Conservation (phyloP, 2,329 filamentous ascomycete genomes). For the Metarhizium rileyi region DNA sequence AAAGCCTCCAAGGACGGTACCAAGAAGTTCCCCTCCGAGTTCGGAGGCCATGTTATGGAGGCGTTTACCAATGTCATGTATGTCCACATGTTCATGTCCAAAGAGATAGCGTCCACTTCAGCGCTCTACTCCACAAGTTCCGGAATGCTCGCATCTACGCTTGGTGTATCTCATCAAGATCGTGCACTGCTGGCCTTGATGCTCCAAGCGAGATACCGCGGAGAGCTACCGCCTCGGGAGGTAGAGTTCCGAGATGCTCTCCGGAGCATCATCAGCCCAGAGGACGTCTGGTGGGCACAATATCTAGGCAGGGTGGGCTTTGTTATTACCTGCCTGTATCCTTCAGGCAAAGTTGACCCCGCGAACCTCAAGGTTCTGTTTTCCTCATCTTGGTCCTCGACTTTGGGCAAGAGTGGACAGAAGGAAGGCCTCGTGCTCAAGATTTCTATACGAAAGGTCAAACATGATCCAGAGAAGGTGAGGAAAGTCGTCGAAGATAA, state of each 20-base stretch:
- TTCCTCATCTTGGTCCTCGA: constrained; percentile 30
- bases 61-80: constrained; percentile 52
- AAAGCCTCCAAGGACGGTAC: constrained; percentile 13
- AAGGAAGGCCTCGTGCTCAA: constrained; percentile 33
- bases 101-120: constrained; percentile 45
- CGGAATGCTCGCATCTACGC: constrained; percentile 49
- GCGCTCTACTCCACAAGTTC: constrained; percentile 55
- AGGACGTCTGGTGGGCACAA: constrained; percentile 54
- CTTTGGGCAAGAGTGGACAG: constrained; percentile 27
- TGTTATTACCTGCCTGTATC: constrained; percentile 50
- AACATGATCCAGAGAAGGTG: constrained; percentile 28
- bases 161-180: constrained; percentile 52
- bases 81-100: constrained; percentile 37
- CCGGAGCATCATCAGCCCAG: constrained; percentile 39
- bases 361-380: constrained; percentile 30
- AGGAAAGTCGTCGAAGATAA: constrained; percentile 30
- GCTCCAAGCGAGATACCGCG: constrained; percentile 55
- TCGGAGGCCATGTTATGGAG: constrained; percentile 37
- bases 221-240: constrained; percentile 50
- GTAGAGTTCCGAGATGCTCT: constrained; percentile 43
- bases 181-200: constrained; percentile 52
- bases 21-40: constrained; percentile 25
- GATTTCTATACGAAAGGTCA: constrained; percentile 29
- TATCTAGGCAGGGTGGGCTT: constrained; percentile 53
- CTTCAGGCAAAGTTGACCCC: constrained; percentile 40